phyloP scores from a whole-genome alignment of 2,329 filamentous ascomycete genomes.

The Drechslerella stenobrocha region DNA sequence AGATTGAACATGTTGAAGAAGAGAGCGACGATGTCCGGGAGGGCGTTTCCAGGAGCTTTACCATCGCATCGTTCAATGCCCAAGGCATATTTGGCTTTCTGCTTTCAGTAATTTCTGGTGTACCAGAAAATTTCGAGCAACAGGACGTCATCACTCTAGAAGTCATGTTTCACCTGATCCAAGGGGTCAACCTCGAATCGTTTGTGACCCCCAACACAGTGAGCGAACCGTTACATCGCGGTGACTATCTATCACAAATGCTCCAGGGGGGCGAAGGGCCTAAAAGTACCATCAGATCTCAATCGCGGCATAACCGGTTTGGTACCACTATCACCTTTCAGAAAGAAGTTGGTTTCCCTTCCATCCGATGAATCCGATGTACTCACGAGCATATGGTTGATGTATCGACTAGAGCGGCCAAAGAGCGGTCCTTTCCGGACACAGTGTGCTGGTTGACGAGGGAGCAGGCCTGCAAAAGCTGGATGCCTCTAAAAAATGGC shows the following conservation, averaged over 20 bases:
- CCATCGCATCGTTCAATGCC: constrained; percentile 83
- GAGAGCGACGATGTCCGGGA: constrained; percentile 83
- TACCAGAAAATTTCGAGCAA: constrained; percentile 86
- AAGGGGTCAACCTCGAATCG: constrained; percentile 80
- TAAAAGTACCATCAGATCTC: constrained; percentile 73
- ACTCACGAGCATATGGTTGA: neutral
- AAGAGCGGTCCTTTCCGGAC: constrained; percentile 85
- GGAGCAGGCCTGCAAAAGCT: constrained; percentile 79
- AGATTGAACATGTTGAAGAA: constrained; percentile 75
- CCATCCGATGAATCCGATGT: neutral
- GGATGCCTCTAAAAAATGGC: constrained; percentile 87
- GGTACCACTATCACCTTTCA: constrained; percentile 98
- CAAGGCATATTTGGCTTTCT: constrained; percentile 88
- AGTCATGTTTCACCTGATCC: constrained; percentile 87
- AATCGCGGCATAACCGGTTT: constrained; percentile 90
- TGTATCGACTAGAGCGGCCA: constrained; percentile 61
- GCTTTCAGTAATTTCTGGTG: constrained; percentile 84
- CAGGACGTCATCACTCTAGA: constrained; percentile 91
- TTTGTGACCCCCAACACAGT: constrained; percentile 82
- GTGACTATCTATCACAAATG: constrained; percentile 53
- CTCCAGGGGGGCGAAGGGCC: constrained; percentile 11
- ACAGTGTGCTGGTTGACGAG: constrained; percentile 76
- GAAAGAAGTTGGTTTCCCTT: constrained; percentile 46
- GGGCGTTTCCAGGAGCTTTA: constrained; percentile 79
- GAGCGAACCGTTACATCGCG: constrained; percentile 67